These are phyloP conservation scores for Macadamia tetraphylla DNA, from an alignment of 164 flowering plant species.

Conservation along the genomic window DNA sequence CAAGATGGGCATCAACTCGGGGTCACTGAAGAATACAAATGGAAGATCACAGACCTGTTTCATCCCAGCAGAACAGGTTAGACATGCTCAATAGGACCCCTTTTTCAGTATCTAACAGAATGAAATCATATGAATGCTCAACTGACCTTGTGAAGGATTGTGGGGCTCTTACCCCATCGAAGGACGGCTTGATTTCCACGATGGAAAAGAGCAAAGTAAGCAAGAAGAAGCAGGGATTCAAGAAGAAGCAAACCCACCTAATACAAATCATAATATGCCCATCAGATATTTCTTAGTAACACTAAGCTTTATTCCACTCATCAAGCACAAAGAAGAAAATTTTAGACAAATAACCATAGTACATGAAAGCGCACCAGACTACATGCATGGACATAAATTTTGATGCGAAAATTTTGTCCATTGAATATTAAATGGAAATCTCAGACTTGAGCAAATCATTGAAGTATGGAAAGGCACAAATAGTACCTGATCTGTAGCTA, in stretches of 20 bases:
- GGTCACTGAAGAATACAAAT: constrained; percentile 87
- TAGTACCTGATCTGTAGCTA: constrained; percentile 71
- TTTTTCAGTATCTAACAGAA: background rate
- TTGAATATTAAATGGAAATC: too few relatives aligned
- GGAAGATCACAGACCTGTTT: constrained; percentile 92
- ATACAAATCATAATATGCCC: constrained; percentile 2
- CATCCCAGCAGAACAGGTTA: constrained; percentile 16
- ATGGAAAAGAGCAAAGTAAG: constrained; percentile 80
- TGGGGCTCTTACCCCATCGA: constrained; percentile 92
- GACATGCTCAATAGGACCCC: constrained; percentile 6
- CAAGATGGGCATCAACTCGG: constrained; percentile 76
- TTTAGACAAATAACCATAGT: background rate
- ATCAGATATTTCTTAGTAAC: background rate
- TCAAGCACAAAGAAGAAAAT: background rate
- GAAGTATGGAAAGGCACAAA: background rate
- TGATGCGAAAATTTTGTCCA: too few relatives aligned
- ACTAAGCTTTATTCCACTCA: background rate
- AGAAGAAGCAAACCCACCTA: constrained; percentile 80
- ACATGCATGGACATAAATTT: too few relatives aligned
- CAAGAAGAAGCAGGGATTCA: constrained; percentile 71
- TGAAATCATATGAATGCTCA: background rate
- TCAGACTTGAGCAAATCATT: too few relatives aligned
- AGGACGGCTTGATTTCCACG: constrained; percentile 89
- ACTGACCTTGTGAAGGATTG: constrained; percentile 93
- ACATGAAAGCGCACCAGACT: background rate